Evolutionary conservation across 31 red algal species (phyloP).

Genomic region (Asparagopsis taxiformis): DNA sequence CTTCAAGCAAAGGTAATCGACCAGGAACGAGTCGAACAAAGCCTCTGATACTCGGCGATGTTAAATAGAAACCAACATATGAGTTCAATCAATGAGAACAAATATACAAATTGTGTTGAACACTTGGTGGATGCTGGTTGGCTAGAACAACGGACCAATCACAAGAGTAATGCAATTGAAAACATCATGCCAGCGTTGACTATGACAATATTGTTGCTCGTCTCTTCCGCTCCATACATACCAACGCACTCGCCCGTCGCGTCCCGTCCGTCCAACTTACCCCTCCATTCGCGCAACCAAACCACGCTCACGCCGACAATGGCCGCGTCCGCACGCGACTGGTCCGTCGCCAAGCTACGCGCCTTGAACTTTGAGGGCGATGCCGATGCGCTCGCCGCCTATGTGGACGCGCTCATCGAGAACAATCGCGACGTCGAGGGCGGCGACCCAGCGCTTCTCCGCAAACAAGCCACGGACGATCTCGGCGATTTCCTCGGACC

Average conservation of each 20-base stretch:
- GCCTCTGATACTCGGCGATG: too few relatives aligned
- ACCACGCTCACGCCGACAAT: constrained; percentile 7
- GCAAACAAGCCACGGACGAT: constrained; percentile 41
- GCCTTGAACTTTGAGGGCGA: constrained; percentile 68
- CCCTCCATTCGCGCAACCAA: not conserved
- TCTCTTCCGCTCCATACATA: too few relatives aligned
- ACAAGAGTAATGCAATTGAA: too few relatives aligned
- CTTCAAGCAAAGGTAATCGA: too few relatives aligned
- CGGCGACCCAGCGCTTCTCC: constrained; percentile 47
- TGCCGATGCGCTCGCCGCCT: constrained; percentile 62
- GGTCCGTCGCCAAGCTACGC: constrained; percentile 55
- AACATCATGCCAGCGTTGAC: too few relatives aligned
- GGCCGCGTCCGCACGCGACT: constrained; percentile 49
- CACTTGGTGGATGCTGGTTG: too few relatives aligned
- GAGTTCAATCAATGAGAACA: too few relatives aligned
- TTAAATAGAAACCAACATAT: too few relatives aligned
- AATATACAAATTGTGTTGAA: too few relatives aligned
- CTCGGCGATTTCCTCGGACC: constrained; percentile 61
- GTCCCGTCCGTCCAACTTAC: not conserved
- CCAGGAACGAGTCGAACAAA: too few relatives aligned
- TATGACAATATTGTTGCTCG: too few relatives aligned
- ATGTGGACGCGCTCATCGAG: constrained; percentile 67
- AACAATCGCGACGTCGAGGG: constrained; percentile 62
- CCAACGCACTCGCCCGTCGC: not conserved
- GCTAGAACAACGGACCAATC: too few relatives aligned